phyloP scores from a whole-genome alignment of 1,284 basidiomycete species.

The Tetrapyrgos nigripes region DNA sequence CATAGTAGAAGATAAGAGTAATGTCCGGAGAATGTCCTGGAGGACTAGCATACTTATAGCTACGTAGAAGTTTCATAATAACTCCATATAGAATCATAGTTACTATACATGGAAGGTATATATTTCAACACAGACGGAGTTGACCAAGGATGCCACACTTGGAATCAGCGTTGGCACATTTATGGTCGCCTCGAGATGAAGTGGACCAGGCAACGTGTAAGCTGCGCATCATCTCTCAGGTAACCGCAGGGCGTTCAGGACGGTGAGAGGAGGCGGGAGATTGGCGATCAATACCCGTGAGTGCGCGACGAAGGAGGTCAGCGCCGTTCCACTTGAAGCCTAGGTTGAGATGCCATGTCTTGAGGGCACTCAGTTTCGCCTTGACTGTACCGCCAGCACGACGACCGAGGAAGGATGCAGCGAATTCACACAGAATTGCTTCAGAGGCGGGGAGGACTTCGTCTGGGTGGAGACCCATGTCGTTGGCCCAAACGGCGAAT shows the following conservation, averaged over 20 bases:
- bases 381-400: not conserved
- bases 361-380: not conserved
- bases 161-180: too few species aligned
- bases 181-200: too few species aligned
- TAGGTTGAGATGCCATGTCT: not conserved
- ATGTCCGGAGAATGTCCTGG: too few species aligned
- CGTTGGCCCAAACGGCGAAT: not conserved
- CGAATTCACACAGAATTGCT: not conserved
- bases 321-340: not conserved
- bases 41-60: too few species aligned
- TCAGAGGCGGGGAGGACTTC: slow-evolving; percentile 1
- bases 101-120: too few species aligned
- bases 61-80: too few species aligned
- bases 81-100: too few species aligned
- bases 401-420: not conserved
- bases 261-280: not conserved
- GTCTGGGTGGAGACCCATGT: not conserved
- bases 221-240: too few species aligned
- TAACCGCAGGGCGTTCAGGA: not conserved
- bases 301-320: not conserved
- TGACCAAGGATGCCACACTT: too few species aligned
- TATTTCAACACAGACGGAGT: too few species aligned
- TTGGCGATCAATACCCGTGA: not conserved
- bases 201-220: too few species aligned
- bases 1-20: too few species aligned